A percentile compares a stretch with the other conserved stretches of the same genome.
These are phyloP conservation scores for Jaminaea rosea DNA, from an alignment of 1,284 basidiomycete genomes.

Conservation along the genomic window DNA sequence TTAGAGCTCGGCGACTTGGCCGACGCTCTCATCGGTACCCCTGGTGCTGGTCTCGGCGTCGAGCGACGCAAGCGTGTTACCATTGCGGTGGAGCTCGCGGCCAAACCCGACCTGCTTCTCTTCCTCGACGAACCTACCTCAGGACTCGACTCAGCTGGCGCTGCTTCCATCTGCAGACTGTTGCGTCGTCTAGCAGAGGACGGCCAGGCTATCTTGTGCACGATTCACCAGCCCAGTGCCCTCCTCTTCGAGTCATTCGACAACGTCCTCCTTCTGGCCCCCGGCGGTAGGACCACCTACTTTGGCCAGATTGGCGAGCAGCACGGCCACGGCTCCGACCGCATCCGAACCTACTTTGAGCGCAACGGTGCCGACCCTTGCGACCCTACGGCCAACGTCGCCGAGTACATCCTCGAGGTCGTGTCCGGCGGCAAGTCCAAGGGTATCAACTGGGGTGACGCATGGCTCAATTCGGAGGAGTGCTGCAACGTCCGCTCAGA, in stretches of 20 bases:
- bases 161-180: slow-evolving; percentile 28
- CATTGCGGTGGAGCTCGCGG: slow-evolving; percentile 37
- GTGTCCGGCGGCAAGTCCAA: slow-evolving; percentile 14
- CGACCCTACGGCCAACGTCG: slow-evolving; percentile 24
- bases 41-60: slow-evolving; percentile 31
- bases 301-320: slow-evolving; percentile 28
- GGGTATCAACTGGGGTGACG: slow-evolving; percentile 20
- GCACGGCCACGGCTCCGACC: slow-evolving; percentile 13
- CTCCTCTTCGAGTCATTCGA: slow-evolving; percentile 35
- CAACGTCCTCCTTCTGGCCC: slow-evolving; percentile 26
- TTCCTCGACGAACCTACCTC: slow-evolving; percentile 43
- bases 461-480: slow-evolving; percentile 48
- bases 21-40: slow-evolving; percentile 33
- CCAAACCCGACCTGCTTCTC: slow-evolving; percentile 34
- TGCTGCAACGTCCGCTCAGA: slow-evolving; percentile 48
- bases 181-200: slow-evolving; percentile 26
- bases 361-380: slow-evolving; percentile 26
- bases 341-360: slow-evolving; percentile 32
- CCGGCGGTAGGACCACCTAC: slow-evolving; percentile 26
- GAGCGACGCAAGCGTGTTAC: slow-evolving; percentile 34
- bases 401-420: slow-evolving; percentile 48
- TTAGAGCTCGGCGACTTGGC: slow-evolving; percentile 25
- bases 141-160: slow-evolving; percentile 29
- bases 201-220: slow-evolving; percentile 36
- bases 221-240: slow-evolving; percentile 36